Evolutionary conservation across 768 basidiomycete genomes (phyloP).

Genomic region (Lactarius deliciosus): DNA sequence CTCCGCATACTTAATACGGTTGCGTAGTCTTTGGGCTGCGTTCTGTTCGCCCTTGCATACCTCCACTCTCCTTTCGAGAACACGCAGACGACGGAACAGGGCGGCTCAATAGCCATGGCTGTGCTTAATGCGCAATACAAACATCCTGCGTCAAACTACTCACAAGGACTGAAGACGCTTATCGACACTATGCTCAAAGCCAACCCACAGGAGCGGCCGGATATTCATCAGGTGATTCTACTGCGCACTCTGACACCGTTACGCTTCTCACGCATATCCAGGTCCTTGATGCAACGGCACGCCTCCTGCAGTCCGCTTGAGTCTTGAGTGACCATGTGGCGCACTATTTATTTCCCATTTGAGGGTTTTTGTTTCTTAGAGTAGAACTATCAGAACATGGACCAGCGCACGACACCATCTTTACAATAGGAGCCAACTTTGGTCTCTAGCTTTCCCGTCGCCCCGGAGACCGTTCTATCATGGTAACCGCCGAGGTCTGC

Average conservation of each 20-base stretch:
- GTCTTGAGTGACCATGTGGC: neutral
- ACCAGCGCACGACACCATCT: neutral
- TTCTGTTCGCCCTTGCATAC: slow-evolving; percentile 91
- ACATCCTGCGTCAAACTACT: slow-evolving; percentile 85
- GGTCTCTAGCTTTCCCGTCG: neutral
- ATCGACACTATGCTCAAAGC: slow-evolving; percentile 85
- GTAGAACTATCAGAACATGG: neutral
- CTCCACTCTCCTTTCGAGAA: slow-evolving; percentile 97
- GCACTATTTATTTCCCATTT: slow-evolving; percentile 3
- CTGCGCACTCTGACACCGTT: slow-evolving; percentile 2
- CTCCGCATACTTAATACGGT: neutral
- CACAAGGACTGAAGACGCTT: slow-evolving; percentile 75
- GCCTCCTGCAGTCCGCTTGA: slow-evolving; percentile 14
- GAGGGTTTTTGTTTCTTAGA: slow-evolving; percentile 9
- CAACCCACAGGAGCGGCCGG: slow-evolving; percentile 78
- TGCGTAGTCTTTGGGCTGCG: slow-evolving; percentile 87
- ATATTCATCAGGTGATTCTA: slow-evolving; percentile 74
- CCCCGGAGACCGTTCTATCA: neutral
- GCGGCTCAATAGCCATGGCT: slow-evolving; percentile 97
- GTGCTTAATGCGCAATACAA: slow-evolving; percentile 92
- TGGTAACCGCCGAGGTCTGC: neutral
- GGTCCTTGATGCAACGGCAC: slow-evolving; percentile 56
- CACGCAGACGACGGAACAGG: slow-evolving; percentile 86
- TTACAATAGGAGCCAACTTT: neutral
- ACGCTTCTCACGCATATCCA: slow-evolving; percentile 33